These are phyloP conservation scores for Euphorbia corollata DNA, from an alignment of 441 rosid species.

Conservation along the genomic window DNA sequence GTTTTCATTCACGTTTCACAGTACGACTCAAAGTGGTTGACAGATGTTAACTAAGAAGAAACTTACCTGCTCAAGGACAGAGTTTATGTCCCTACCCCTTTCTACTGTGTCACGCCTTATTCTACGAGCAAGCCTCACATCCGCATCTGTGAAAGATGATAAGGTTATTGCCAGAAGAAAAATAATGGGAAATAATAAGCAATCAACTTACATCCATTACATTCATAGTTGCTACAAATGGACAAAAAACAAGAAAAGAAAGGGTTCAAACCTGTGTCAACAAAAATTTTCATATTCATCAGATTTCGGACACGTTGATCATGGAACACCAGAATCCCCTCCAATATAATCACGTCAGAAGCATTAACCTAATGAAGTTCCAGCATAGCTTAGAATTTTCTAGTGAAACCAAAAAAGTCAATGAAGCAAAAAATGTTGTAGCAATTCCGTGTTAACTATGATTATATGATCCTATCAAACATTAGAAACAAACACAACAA, in stretches of 20 bases:
- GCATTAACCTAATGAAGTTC: conserved; percentile 67
- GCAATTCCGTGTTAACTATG: neutral
- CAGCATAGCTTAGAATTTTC: neutral
- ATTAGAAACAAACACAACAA: neutral
- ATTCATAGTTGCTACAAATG: conserved; percentile 1
- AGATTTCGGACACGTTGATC: conserved; percentile 76
- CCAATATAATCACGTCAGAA: conserved; percentile 92
- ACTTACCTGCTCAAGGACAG: conserved; percentile 83
- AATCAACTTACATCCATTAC: conserved; percentile 3
- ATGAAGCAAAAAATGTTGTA: neutral
- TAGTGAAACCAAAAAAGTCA: neutral
- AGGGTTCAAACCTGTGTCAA: conserved; percentile 65
- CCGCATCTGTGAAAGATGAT: conserved; percentile 71
- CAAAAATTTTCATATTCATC: conserved; percentile 94
- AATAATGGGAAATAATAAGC: neutral
- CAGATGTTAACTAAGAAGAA: conserved; percentile 10
- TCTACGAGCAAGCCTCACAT: conserved; percentile 95
- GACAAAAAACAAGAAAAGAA: conserved; percentile 16
- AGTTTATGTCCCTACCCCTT: conserved; percentile 80
- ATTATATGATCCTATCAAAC: neutral
- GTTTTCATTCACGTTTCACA: neutral
- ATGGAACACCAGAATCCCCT: conserved; percentile 91
- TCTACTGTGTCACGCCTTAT: conserved; percentile 84
- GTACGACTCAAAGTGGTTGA: neutral
- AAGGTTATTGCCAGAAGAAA: conserved; percentile 21